Evolutionary conservation across 371 early-diverging fungal genomes (phyloP), one percentile per base, ranked within the genome.

Genomic region (Dinochytrium kinnereticum): DNA sequence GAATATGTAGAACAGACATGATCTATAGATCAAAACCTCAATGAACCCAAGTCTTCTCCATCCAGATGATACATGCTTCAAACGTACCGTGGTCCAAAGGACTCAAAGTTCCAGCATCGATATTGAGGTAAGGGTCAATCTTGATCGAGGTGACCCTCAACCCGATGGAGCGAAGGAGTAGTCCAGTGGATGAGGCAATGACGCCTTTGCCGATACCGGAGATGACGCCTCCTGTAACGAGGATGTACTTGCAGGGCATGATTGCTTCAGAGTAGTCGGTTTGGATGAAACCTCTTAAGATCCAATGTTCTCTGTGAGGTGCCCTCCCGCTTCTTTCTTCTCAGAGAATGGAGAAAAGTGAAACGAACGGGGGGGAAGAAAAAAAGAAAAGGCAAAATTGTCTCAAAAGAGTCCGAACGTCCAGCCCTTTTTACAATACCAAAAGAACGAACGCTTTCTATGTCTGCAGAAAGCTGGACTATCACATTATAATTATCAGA

Each of bases 191-290:
- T 57, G 97, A 96, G 49, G 99, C 96, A 82, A 99, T 96, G 68
- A 98, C 96, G 65, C 99, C 99, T 87, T 99, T 99, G 76, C 99
- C 99, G 78, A 99, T 97, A 59, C 99, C 98, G 68, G 97, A 97
- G 80, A 98, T 96, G 72, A 98, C 98, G 84, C 99, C 99, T 72
- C 99, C 99, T 72, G 96, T 94, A 57, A 99, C 98, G 81, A 99
- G 79, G 76, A 99, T 95, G 90, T 97, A 99, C 85, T 97, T 97
- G 36, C 61, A 61, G 26, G 5, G n/a, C 55, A 53, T 53, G 10
- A 13, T n/a, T 53, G 55, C 55, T 24, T 13, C n/a, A 13, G 5
- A 24, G 26, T 53, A n/a, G n/a, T n/a, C 17, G 26, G 26, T 26
- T 53, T 26, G 26, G 26, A 19, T 44, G 44, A 19, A 44, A 13